Base-by-base conservation (phyloP, 2,329 filamentous ascomycete genomes). In the Colletotrichum sp. region DNA sequence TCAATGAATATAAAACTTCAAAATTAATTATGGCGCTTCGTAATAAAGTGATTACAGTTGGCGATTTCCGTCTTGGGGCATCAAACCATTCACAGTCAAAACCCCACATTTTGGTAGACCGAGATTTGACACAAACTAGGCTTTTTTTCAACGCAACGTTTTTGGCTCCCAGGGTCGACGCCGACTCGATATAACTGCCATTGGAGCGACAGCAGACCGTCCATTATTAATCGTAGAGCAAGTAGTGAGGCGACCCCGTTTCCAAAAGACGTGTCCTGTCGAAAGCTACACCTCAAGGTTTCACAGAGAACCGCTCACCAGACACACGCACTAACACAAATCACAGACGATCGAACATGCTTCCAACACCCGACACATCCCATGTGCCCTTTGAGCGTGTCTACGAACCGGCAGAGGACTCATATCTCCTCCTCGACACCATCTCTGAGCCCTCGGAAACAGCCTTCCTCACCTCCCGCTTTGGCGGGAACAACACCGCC, bases 371-470 rank as follows among this genome's bases (percentile, higher is more conserved):
- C 16, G 95, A 95, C 74, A 99, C 97, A 4, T 95, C 95, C 27
- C 97, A 99, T 86, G 95, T 99, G 76, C 92, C 94, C 71, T 98
- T 96, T 86, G 92, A 95, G 84, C 92, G 94, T 71, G 93, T 99
- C 80, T 99, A 99, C 86, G 96, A 98, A 83, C 97, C 97, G 44
- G 94, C 96, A 13, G 97, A 99, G 86, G 97, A 99, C 87, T 98
- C 96, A 7, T 99, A 95, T 83, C 91, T 99, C 61, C 91, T 99
- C 65, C 92, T 99, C 34, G 96, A 99, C 86, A 98, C 96, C 0
- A 90, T 99, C 61, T 96, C 96, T 0, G 94, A 93, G 3, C 75
- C 88, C 1, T 83, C 90, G 3, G 95, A 98, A 85, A 91, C 88
- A 6, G 79, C 86, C 29, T 98, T 95, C 84, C 91, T 98, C 25